phyloP scores from a whole-genome alignment of 2,329 filamentous ascomycete genomes.

The Elsinoe necatrix region DNA sequence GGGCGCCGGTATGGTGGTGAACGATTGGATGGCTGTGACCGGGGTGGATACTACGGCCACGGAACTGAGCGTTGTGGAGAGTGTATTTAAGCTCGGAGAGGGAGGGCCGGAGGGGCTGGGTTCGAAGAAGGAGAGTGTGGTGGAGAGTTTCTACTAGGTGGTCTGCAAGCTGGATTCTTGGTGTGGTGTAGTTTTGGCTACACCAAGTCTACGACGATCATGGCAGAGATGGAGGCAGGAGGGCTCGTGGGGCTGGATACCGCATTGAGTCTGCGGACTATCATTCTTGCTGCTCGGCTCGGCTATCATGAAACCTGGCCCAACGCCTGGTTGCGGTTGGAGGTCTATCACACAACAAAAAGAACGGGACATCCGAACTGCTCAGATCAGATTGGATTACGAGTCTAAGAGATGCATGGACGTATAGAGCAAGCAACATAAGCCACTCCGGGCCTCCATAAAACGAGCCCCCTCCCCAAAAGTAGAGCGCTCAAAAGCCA shows the following conservation, averaged over 20 bases:
- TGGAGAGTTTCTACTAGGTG: slow-evolving; percentile 91
- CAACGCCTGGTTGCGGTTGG: too few species aligned
- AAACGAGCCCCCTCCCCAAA: neutral
- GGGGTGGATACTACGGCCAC: slow-evolving; percentile 83
- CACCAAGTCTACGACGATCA: neutral
- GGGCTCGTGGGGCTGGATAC: neutral
- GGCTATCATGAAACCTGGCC: too few species aligned
- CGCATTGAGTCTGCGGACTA: neutral
- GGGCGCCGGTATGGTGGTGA: slow-evolving; percentile 94
- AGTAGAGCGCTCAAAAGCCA: slow-evolving; percentile 7
- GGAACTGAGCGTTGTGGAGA: slow-evolving; percentile 92
- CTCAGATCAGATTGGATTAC: slow-evolving; percentile 5
- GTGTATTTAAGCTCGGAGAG: slow-evolving; percentile 89
- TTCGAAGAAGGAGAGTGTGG: slow-evolving; percentile 92
- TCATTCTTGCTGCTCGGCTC: too few species aligned
- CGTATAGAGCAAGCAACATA: neutral
- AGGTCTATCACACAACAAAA: too few species aligned
- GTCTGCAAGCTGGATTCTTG: neutral
- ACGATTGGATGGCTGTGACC: slow-evolving; percentile 97
- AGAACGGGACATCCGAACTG: neutral
- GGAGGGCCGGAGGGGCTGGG: slow-evolving; percentile 50
- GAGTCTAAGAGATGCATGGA: slow-evolving; percentile 6
- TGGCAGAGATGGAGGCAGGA: neutral
- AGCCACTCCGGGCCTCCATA: neutral
- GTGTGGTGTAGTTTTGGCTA: neutral